A percentile compares a stretch with the other conserved stretches of the same genome.
phyloP scores from a whole-genome alignment of 768 basidiomycete genomes.

The Cyathus striatus region DNA sequence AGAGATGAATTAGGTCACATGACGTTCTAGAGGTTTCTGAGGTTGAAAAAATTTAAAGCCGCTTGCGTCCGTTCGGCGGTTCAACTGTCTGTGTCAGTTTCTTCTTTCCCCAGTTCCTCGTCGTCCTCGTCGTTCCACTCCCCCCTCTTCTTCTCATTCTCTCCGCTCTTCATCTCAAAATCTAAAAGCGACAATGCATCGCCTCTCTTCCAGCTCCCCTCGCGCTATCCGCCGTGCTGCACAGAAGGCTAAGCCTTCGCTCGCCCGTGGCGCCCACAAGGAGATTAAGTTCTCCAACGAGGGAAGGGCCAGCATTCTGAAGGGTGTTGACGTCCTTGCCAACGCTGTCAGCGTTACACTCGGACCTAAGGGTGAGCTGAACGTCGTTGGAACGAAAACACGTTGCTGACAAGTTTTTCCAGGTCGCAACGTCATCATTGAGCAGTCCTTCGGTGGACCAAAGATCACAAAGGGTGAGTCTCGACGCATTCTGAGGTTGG shows the following conservation, averaged over 20 bases:
- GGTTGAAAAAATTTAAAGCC: neutral
- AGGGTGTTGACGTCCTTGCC: constrained; percentile 94
- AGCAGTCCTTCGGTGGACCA: constrained; percentile 83
- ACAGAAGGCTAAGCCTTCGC: constrained; percentile 46
- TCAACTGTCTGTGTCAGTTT: neutral
- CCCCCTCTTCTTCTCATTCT: neutral
- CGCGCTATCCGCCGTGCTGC: constrained; percentile 60
- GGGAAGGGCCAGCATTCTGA: constrained; percentile 88
- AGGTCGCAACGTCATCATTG: constrained; percentile 98
- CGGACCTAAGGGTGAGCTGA: constrained; percentile 79
- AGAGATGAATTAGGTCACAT: no score
- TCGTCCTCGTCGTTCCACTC: neutral
- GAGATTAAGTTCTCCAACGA: constrained; percentile 97
- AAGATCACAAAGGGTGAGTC: constrained; percentile 92
- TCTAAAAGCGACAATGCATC: constrained; percentile 47
- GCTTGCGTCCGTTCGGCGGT: neutral
- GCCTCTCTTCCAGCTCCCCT: constrained; percentile 62
- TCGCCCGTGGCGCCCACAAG: constrained; percentile 80
- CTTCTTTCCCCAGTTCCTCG: no score
- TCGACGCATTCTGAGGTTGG: constrained; percentile 1
- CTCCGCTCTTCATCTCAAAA: neutral
- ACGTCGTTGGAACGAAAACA: neutral
- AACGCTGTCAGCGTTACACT: constrained; percentile 96
- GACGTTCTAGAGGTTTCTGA: neutral
- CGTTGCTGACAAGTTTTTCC: constrained; percentile 8